Evolutionary conservation across 2,329 filamentous ascomycete species (phyloP), one percentile per base, ranked within the genome.

Genomic region (Penicillium sp.): DNA sequence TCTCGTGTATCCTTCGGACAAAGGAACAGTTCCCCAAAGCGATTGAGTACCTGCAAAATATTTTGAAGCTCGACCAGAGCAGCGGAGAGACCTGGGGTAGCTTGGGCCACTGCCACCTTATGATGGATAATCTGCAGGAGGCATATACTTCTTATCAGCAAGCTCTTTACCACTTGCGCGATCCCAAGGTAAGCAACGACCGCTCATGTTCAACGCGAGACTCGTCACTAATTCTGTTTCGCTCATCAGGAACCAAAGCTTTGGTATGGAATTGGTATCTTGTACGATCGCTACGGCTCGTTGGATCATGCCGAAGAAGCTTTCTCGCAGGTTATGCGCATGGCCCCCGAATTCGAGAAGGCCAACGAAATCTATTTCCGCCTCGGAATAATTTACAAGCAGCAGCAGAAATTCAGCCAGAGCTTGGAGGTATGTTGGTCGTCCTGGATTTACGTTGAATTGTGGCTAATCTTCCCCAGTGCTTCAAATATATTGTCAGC

Each of bases 291-390:
- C 49, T 99, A 97, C 69, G 94, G 94, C 6, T 97, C 92, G 27
- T 84, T 97, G 44, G 94, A 99, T 67, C 95, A 97, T 72, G 94
- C 94, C 63, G 94, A 97, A 73, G 94, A 97, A 72, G 94, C 94
- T 5, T 97, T 97, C 71, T 97, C 93, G 2, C 91, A 97, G 70
- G 94, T 99, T 59, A 97, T 99, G 94, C 89, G 91, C 64, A 97
- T 99, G 88, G 89, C 96, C 67, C 94, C 93, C 4, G 88, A 92
- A 65, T 97, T 97, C 65, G 94, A 99, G 70, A 99, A 99, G 82
- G 92, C 93, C 54, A 97, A 97, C 69, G 94, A 99, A 73, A 97
- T 99, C 50, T 99, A 97, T 75, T 99, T 99, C 77, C 86, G 94
- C 27, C 83, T 99, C 8, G 94, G 94, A n/a, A 99, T 99, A 78